phyloP scores from a whole-genome alignment of 2,329 filamentous ascomycete genomes.

The Exophiala spinifera region DNA sequence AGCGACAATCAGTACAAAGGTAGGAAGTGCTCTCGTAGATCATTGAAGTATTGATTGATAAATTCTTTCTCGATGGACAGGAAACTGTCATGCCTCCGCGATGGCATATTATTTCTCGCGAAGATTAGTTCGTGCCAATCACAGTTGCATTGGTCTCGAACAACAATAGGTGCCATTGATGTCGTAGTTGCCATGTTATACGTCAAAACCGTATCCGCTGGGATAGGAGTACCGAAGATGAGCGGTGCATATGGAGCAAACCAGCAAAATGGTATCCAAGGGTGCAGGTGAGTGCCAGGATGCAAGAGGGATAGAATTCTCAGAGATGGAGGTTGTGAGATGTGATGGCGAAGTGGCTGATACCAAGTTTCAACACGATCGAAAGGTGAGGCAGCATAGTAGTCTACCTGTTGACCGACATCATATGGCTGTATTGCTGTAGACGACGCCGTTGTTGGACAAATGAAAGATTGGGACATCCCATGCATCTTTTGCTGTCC shows the following conservation, averaged over 20 bases:
- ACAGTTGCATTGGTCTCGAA: background rate
- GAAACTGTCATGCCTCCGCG: too few species aligned
- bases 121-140: too few species aligned
- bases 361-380: background rate
- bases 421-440: background rate
- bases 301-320: constrained; percentile 3
- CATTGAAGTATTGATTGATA: too few species aligned
- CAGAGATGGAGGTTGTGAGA: constrained; percentile 8
- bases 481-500: background rate
- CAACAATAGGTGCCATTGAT: background rate
- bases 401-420: background rate
- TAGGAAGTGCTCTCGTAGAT: too few species aligned
- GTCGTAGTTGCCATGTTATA: constrained; percentile 6
- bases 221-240: constrained; percentile 2
- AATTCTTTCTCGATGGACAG: too few species aligned
- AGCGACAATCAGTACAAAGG: too few species aligned
- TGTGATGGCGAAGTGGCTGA: background rate
- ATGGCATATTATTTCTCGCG: too few species aligned
- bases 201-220: constrained; percentile 11
- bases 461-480: too few species aligned
- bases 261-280: background rate
- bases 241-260: background rate
- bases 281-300: background rate
- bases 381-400: background rate
- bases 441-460: too few species aligned